Percentiles rank a stretch among this genome's conserved stretches.
Conservation (phyloP, 2,329 filamentous ascomycete species). For the Colletotrichum brevisporum region DNA sequence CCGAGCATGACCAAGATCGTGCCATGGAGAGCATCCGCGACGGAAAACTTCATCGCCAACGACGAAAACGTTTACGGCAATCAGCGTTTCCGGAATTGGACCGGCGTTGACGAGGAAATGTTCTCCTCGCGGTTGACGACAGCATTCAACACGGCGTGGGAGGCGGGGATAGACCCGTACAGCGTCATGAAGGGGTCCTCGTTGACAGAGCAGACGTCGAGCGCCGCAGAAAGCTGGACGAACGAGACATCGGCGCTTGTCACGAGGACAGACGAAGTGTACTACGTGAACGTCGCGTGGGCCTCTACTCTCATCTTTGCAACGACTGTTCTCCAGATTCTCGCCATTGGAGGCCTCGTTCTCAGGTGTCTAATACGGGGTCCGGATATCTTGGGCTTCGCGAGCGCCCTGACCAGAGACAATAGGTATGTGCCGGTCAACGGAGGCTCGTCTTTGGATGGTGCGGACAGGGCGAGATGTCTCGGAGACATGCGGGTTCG, state of each 20-base stretch:
- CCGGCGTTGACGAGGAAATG: not conserved
- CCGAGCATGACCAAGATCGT: not conserved
- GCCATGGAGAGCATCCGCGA: not conserved
- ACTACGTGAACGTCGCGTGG: not conserved
- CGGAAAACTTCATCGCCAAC: not conserved
- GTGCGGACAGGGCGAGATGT: not conserved
- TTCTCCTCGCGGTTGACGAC: not conserved
- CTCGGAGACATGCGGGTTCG: constrained; percentile 5
- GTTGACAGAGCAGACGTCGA: not conserved
- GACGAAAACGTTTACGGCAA: not conserved
- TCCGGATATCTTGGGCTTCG: constrained; percentile 17
- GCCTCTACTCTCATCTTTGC: not conserved
- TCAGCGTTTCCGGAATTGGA: not conserved
- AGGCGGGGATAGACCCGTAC: not conserved
- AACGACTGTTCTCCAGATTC: not conserved
- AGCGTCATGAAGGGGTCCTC: not conserved
- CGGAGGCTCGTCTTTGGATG: not conserved
- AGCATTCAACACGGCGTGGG: not conserved
- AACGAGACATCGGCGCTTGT: not conserved
- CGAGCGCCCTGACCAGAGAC: constrained; percentile 19
- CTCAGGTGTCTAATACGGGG: constrained; percentile 1
- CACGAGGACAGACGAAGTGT: not conserved
- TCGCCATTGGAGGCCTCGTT: not conserved
- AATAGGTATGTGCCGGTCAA: not conserved
- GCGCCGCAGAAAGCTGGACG: not conserved